These are phyloP conservation scores for Phytophthora pinifolia DNA, from an alignment of 352 stramenopile genomes.

Conservation along the genomic window DNA sequence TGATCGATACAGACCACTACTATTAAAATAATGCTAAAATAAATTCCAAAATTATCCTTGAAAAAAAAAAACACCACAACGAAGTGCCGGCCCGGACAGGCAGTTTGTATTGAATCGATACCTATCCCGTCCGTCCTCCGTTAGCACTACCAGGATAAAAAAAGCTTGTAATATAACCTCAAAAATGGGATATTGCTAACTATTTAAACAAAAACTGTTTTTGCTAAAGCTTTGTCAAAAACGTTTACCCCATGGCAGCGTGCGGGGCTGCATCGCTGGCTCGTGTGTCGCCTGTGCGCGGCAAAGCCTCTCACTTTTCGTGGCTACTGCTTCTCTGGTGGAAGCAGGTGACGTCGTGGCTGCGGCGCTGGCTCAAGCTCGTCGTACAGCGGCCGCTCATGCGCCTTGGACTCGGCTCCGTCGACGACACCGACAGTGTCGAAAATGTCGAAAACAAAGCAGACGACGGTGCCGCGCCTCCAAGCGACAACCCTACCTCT, in stretches of 20 bases:
- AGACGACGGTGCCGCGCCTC: background rate
- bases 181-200: no score
- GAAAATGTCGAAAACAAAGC: conserved; percentile 17
- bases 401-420: conserved; percentile 31
- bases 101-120: no score
- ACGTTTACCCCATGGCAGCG: background rate
- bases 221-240: background rate
- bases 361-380: conserved; percentile 35
- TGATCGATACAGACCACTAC: no score
- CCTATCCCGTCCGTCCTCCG: no score
- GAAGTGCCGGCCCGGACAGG: no score
- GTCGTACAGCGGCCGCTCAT: conserved; percentile 33
- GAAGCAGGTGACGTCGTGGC: conserved; percentile 24
- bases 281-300: conserved; percentile 7
- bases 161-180: no score
- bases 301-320: conserved; percentile 16
- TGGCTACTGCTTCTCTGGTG: conserved; percentile 42
- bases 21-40: no score
- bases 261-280: conserved; percentile 1
- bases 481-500: background rate
- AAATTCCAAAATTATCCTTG: no score
- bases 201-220: no score
- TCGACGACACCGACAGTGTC: conserved; percentile 1
- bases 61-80: no score
- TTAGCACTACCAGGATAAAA: no score